Evolutionary conservation across 2,329 filamentous ascomycete species (phyloP).

Genomic region (Aspergillus calidoustus): DNA sequence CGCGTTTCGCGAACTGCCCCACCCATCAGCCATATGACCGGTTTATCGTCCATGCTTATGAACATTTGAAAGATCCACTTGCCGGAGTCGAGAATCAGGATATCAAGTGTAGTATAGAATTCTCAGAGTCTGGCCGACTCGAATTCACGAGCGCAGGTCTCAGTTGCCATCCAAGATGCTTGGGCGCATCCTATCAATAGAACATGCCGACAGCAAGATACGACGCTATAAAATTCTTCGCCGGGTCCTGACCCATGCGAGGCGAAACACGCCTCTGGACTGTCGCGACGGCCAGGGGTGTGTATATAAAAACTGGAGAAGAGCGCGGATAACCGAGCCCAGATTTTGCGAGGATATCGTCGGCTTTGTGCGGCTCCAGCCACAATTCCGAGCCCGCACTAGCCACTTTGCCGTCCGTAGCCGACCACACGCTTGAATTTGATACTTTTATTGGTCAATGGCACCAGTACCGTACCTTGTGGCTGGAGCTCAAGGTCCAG

Average conservation of each 20-base stretch:
- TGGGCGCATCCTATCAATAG: not conserved
- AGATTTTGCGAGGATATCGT: not conserved
- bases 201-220: not conserved
- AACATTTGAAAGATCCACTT: not conserved
- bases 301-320: conserved; percentile 4
- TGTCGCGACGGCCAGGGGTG: not conserved
- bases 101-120: not conserved
- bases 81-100: not conserved
- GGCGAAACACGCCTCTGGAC: not conserved
- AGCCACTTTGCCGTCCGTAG: conserved; percentile 9
- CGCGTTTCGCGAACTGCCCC: not conserved
- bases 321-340: conserved; percentile 14
- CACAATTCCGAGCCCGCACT: not conserved
- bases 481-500: conserved; percentile 2
- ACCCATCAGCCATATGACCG: not conserved
- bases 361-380: conserved; percentile 11
- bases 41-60: not conserved
- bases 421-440: not conserved
- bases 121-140: not conserved
- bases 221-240: not conserved
- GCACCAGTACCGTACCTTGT: not conserved
- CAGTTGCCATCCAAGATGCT: not conserved
- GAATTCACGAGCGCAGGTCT: not conserved
- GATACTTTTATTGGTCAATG: not conserved
- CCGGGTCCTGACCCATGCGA: not conserved